Evolutionary conservation across 2,329 filamentous ascomycete species (phyloP).

Genomic region (Colletotrichum karsti): DNA sequence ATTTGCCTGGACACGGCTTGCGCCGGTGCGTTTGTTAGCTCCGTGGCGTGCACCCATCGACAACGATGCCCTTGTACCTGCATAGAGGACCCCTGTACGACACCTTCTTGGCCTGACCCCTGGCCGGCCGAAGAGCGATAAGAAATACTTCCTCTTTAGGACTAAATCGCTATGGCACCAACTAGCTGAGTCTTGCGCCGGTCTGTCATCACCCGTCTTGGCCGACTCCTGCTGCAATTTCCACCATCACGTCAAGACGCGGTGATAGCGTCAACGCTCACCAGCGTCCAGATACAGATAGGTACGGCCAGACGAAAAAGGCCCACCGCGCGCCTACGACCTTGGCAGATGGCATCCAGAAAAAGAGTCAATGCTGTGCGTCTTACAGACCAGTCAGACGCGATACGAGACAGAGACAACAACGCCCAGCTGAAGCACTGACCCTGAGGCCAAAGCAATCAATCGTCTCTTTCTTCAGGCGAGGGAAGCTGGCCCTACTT

Average conservation of each 20-base stretch:
- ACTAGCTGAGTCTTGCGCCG: background rate
- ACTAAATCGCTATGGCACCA: constrained; percentile 1
- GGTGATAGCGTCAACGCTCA: constrained; percentile 26
- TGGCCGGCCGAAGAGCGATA: constrained; percentile 15
- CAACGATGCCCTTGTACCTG: constrained; percentile 28
- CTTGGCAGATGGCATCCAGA: constrained; percentile 6
- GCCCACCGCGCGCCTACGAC: constrained; percentile 9
- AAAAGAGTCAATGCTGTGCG: background rate
- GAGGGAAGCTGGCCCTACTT: background rate
- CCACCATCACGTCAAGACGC: constrained; percentile 24
- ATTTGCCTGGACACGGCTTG: constrained; percentile 14
- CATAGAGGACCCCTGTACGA: constrained; percentile 14
- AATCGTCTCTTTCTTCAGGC: background rate
- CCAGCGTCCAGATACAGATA: constrained; percentile 1
- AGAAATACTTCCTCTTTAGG: constrained; percentile 22
- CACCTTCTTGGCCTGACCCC: constrained; percentile 9
- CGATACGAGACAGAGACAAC: constrained; percentile 22
- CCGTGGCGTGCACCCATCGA: constrained; percentile 23
- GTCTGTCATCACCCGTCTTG: constrained; percentile 21
- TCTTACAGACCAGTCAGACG: background rate
- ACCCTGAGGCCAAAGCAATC: constrained; percentile 7
- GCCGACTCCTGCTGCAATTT: constrained; percentile 23
- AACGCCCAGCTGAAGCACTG: background rate
- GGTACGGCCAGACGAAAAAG: background rate
- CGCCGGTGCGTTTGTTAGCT: constrained; percentile 2